These are phyloP conservation scores for Ambrosia hybrid DNA, from an alignment of 140 eudicot genomes.

Conservation along the genomic window DNA sequence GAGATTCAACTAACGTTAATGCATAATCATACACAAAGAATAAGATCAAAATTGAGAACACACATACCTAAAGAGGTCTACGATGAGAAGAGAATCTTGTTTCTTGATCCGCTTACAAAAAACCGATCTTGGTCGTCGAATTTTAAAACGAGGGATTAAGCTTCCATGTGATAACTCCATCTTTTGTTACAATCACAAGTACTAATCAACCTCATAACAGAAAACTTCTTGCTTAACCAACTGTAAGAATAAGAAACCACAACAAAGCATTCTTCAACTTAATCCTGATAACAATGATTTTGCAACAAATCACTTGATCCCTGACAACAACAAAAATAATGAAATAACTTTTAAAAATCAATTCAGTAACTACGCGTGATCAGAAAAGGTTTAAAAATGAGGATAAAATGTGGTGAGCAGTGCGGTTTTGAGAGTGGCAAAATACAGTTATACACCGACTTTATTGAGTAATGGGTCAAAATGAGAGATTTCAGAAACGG, in stretches of 20 bases:
- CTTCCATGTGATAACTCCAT: slow-evolving; percentile 54
- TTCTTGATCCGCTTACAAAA: slow-evolving; percentile 25
- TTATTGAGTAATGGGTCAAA: not conserved
- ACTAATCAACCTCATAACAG: slow-evolving; percentile 21
- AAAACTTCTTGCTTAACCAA: slow-evolving; percentile 6
- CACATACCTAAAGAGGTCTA: slow-evolving; percentile 42
- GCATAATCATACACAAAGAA: not conserved
- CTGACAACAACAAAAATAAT: not conserved
- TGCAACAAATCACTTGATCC: slow-evolving; percentile 14
- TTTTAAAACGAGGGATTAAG: slow-evolving; percentile 38
- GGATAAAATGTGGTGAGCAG: not conserved
- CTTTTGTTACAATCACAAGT: slow-evolving; percentile 21
- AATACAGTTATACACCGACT: not conserved
- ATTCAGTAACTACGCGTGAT: slow-evolving; percentile 10
- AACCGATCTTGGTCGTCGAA: slow-evolving; percentile 29
- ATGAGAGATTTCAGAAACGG: not conserved
- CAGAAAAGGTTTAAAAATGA: slow-evolving; percentile 8
- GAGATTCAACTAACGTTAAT: not conserved
- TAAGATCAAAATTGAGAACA: not conserved
- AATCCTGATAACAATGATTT: not conserved
- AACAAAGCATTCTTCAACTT: slow-evolving; percentile 22
- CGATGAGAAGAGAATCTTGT: slow-evolving; percentile 35
- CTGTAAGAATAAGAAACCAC: slow-evolving; percentile 7
- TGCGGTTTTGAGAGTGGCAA: not conserved
- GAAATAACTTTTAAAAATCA: not conserved